Conservation (phyloP, 2,329 filamentous ascomycete genomes). For the Aspergillus ustus region DNA sequence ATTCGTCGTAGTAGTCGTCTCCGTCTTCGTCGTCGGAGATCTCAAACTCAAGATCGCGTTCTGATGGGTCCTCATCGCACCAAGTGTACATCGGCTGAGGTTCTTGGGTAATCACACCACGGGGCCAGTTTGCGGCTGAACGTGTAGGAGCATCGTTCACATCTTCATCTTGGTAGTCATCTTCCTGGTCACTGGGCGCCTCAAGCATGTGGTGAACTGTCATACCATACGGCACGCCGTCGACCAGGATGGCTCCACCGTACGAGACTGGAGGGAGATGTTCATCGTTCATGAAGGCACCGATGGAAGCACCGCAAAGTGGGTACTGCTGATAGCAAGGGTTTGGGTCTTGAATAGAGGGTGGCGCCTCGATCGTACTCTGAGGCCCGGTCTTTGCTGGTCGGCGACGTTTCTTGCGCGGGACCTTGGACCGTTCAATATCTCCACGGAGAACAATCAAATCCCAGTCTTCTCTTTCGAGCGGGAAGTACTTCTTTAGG, state of each 20-base stretch:
- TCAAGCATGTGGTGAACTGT: conserved; percentile 97
- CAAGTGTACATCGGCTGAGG: conserved; percentile 44
- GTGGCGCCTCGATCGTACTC: conserved; percentile 32
- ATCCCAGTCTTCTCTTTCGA: conserved; percentile 61
- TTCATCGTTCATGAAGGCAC: conserved; percentile 81
- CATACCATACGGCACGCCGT: conserved; percentile 87
- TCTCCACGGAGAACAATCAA: conserved; percentile 65
- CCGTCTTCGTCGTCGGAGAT: conserved; percentile 60
- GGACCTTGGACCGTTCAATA: conserved; percentile 59
- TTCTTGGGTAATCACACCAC: conserved; percentile 27
- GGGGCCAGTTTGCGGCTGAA: conserved; percentile 50
- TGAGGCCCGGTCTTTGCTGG: conserved; percentile 38
- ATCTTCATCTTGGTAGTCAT: conserved; percentile 41
- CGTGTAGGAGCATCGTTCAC: conserved; percentile 42
- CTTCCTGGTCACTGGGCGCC: conserved; percentile 60
- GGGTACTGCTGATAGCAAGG: conserved; percentile 78
- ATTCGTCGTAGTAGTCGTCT: conserved; percentile 49
- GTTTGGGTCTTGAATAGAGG: conserved; percentile 56
- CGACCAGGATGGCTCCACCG: conserved; percentile 83
- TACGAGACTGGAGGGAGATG: conserved; percentile 91
- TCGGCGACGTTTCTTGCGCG: conserved; percentile 45
- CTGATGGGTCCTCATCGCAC: conserved; percentile 44
- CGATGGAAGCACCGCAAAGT: conserved; percentile 87
- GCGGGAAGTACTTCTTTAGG: conserved; percentile 61
- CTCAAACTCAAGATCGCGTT: conserved; percentile 51